A percentile compares a stretch with the other conserved stretches of the same genome.
Evolutionary conservation across 345 rosid species (phyloP).

Genomic region (Raphanus sativus): DNA sequence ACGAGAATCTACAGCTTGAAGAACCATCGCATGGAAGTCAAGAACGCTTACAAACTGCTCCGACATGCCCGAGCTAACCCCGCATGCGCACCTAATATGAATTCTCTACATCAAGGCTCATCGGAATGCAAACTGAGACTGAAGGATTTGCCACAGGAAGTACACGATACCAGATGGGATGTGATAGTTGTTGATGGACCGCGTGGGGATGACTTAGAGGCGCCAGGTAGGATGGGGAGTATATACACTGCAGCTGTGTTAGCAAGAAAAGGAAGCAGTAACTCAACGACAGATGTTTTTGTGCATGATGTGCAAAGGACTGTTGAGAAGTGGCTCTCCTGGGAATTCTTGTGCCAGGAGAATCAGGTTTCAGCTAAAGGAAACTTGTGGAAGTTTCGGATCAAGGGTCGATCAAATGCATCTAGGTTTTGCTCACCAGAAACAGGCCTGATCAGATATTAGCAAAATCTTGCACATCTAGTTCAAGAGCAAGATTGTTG

Average conservation of each 20-base stretch:
- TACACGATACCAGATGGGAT: constrained; percentile 66
- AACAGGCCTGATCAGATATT: constrained; percentile 20
- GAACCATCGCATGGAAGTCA: constrained; percentile 49
- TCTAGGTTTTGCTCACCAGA: constrained; percentile 53
- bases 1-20: constrained; percentile 57
- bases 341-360: constrained; percentile 85
- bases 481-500: constrained; percentile 6
- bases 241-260: constrained; percentile 69
- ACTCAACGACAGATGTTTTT: constrained; percentile 60
- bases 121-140: constrained; percentile 59
- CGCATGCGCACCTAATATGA: constrained; percentile 48
- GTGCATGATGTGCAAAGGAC: constrained; percentile 79
- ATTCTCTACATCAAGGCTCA: constrained; percentile 36
- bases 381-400: constrained; percentile 63
- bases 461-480: neutral
- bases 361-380: constrained; percentile 79
- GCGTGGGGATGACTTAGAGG: constrained; percentile 57
- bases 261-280: constrained; percentile 53
- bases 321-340: constrained; percentile 85
- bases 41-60: constrained; percentile 66
- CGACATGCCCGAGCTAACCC: constrained; percentile 61
- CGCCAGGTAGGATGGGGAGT: constrained; percentile 78
- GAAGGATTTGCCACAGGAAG: constrained; percentile 55
- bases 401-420: constrained; percentile 50
- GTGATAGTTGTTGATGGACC: constrained; percentile 85